Base-by-base conservation (phyloP, 345 rosid species). In the Acer campestre region DNA sequence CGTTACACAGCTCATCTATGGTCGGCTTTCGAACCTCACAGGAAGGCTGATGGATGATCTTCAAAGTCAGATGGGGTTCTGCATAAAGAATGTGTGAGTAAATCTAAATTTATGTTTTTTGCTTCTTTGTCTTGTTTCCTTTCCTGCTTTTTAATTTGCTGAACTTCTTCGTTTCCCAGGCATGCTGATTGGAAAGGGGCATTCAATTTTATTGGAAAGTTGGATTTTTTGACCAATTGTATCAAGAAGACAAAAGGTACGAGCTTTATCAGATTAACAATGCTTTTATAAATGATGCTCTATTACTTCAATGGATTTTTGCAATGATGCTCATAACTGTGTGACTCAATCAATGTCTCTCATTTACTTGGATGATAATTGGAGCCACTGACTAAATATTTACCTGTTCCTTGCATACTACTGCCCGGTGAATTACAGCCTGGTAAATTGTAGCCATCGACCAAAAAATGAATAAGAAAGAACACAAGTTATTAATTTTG, bases 51-150 rank as follows among this genome's bases (percentile, higher is more conserved):
- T 77, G 70, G 77, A 80, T 44, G 91, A 90, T 67, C 77, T 92
- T 63, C 74, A 80, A 48, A 75, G 79, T 1, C 77, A 80, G 49
- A 65, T 89, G 80, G 85, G 85, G 9, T 92, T 85, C 81, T 94
- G 98, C 88, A 82, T 94, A 55, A 94, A 90, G 86, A 84, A 94
- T 56, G 85, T 79, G 96, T 91, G 84, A 77, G 97, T 86, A 73
- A 55, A 51, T 66, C n/a, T 29, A 29, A 49, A 22, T 35, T 71
- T 31, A 3, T 70, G n/a, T 38, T 6, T 18, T 22, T 56, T 44
- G 25, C 64, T 48, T 17, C 31, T 67, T 10, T 65, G 40, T 42
- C 14, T 20, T 20, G 58, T 56, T 38, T 20, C 23, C 12, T 14
- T 76, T 66, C 53, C 68, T 51, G 61, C 42, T 14, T 22, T 22